Evolutionary conservation across 768 basidiomycete species (phyloP), one percentile per base, ranked within the genome.

Genomic region (Dendrothele bispora): DNA sequence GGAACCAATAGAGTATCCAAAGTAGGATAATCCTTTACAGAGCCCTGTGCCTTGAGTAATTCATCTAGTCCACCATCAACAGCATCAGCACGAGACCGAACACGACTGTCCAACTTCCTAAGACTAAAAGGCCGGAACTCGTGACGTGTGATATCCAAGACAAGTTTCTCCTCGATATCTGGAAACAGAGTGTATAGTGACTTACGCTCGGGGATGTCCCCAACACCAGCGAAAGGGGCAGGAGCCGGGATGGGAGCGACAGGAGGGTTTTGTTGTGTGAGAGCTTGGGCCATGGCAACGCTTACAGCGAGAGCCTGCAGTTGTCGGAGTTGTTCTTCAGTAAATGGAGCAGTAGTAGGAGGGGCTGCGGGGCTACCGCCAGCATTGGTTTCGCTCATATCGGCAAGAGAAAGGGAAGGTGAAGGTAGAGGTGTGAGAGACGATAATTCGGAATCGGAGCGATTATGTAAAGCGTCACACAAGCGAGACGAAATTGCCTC

Each of bases 121-220:
- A 50, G 43, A 10, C 14, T 21, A 12, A n/a, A 30, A 5, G 49
- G 49, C 14, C 35, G 42, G 20, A 50, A 44, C 1, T 43, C 41
- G 21, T 50, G 49, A 10, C 34, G 49, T 10, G 43, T 45, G 34
- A 50, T 50, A 11, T 50, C 49, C 49, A 50, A n/a, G 6, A 50
- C 5, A 14, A 37, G 41, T 17, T 18, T 28, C n/a, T 28, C 35
- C 12, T 43, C 34, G 26, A 50, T n/a, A 25, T 43, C 22, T 11
- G 49, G 49, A 27, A 44, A 50, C 5, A n/a, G 20, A 38, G 30
- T 15, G 21, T 25, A 50, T 8, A 50, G 36, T 11, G 49, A 50
- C 48, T 49, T 26, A 43, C 32, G 28, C 27, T 14, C 15, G 28
- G 41, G 11, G 22, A 24, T 12, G 10, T n/a, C 15, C 11, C 12